Evolutionary conservation across 257 asterid genomes (phyloP).

Genomic region (Solanum lycopersicoides): DNA sequence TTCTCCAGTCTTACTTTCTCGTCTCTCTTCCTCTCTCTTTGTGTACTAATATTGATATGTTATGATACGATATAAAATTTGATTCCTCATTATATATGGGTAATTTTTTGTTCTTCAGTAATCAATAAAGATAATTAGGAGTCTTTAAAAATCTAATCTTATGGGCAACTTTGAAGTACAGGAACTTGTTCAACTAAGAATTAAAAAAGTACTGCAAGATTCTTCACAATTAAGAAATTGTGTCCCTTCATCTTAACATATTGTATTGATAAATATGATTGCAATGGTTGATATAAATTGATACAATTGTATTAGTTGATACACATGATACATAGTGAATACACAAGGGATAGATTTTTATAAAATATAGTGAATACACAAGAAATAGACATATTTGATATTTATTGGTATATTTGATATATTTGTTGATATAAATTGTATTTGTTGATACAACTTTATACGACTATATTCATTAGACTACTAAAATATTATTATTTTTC

Average conservation of each 20-base stretch:
- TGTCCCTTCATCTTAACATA: conserved; percentile 17
- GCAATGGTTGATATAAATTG: too few species aligned
- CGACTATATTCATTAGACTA: too few species aligned
- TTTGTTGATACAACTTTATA: not conserved
- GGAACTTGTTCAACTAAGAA: conserved; percentile 75
- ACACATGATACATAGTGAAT: not conserved
- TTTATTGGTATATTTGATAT: not conserved
- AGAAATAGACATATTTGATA: too few species aligned
- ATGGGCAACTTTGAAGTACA: conserved; percentile 57
- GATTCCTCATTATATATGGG: too few species aligned
- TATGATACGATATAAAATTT: too few species aligned
- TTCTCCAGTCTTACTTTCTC: too few species aligned
- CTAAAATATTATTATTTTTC: too few species aligned
- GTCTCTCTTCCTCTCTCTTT: not conserved
- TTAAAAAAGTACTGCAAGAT: conserved; percentile 45
- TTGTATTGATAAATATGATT: not conserved
- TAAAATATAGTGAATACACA: too few species aligned
- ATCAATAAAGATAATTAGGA: not conserved
- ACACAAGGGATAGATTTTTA: too few species aligned
- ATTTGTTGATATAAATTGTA: too few species aligned
- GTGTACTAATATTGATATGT: too few species aligned
- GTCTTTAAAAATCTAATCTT: conserved; percentile 52
- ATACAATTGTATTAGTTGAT: not conserved
- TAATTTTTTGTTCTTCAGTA: not conserved
- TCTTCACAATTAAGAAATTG: conserved; percentile 65